phyloP scores from a whole-genome alignment of 169 alveolate species.

The Eimeria praecox region DNA sequence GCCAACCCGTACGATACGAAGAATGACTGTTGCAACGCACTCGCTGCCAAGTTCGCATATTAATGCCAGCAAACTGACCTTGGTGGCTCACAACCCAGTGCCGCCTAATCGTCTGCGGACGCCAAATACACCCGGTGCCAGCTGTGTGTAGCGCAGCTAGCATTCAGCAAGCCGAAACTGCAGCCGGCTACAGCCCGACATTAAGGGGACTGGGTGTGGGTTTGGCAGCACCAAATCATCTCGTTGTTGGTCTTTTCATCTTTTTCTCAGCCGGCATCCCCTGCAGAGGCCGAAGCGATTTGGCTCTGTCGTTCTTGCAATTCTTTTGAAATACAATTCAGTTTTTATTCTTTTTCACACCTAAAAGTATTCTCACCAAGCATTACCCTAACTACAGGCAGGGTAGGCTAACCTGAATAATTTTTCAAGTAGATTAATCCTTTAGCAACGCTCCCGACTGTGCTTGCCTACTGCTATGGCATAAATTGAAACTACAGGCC shows the following conservation, averaged over 20 bases:
- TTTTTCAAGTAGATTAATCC: neutral
- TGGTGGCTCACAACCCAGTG: neutral
- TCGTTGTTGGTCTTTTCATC: neutral
- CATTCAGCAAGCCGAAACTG: neutral
- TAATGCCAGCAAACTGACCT: neutral
- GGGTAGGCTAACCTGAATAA: neutral
- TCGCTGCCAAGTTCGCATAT: neutral
- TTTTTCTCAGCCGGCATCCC: neutral
- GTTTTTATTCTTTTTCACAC: neutral
- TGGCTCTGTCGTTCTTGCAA: neutral
- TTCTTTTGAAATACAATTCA: neutral
- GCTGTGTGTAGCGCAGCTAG: neutral
- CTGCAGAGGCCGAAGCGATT: neutral
- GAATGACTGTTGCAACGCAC: neutral
- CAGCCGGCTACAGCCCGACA: neutral
- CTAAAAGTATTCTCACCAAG: neutral
- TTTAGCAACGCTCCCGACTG: neutral
- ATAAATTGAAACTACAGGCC: neutral
- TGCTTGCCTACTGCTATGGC: neutral
- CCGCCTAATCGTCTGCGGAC: neutral
- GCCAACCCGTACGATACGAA: neutral
- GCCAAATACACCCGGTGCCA: neutral
- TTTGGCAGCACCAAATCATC: neutral
- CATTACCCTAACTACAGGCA: neutral
- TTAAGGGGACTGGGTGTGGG: neutral